Evolutionary conservation across 2,329 filamentous ascomycete genomes (phyloP).

Genomic region (Pseudogymnoascus sp.): DNA sequence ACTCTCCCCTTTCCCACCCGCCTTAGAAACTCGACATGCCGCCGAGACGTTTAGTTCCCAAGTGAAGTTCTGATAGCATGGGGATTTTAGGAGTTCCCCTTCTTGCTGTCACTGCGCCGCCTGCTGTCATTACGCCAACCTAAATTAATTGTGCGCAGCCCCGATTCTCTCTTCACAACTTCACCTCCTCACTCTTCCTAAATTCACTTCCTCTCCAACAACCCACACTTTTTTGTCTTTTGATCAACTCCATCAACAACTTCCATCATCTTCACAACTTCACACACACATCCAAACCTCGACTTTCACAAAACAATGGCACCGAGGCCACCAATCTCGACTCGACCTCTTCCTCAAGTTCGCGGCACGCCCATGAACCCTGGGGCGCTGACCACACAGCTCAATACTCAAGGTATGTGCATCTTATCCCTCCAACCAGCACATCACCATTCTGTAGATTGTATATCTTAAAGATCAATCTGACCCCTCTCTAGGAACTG

Average conservation of each 20-base stretch:
- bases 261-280: neutral
- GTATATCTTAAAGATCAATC: neutral
- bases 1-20: neutral
- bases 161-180: neutral
- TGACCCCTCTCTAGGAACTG: neutral
- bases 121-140: neutral
- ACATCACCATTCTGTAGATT: neutral
- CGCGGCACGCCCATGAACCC: neutral
- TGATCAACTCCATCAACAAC: neutral
- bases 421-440: neutral
- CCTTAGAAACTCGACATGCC: neutral
- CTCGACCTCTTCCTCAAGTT: slow-evolving; percentile 3
- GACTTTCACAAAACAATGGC: neutral
- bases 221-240: neutral
- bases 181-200: neutral
- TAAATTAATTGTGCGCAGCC: neutral
- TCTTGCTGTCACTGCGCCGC: neutral
- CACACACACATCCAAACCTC: neutral
- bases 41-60: neutral
- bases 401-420: neutral
- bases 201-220: neutral
- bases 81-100: neutral
- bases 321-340: neutral
- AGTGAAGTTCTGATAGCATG: neutral
- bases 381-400: neutral